A percentile compares a stretch with the other conserved stretches of the same genome.
Evolutionary conservation across 495 filamentous ascomycete species (phyloP).

Genomic region (Neurospora sp.): DNA sequence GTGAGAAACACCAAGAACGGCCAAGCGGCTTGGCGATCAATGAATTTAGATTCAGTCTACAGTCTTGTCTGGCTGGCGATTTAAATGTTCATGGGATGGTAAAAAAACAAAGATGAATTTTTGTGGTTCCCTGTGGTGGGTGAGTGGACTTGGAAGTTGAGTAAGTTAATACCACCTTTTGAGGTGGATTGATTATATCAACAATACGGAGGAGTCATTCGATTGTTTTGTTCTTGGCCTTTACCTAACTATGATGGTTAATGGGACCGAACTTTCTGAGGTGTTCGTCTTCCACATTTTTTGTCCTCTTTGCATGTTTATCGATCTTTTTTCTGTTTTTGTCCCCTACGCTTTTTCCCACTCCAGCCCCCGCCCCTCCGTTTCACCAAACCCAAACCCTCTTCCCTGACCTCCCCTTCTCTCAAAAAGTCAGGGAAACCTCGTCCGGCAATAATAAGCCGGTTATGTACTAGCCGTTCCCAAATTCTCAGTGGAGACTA

Average conservation of each 20-base stretch:
- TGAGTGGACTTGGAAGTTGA: background rate
- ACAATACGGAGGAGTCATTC: too few species aligned
- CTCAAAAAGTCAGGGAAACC: background rate
- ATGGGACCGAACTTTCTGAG: background rate
- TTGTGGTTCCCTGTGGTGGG: background rate
- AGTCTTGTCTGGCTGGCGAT: background rate
- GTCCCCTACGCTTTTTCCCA: too few species aligned
- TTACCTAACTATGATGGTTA: background rate
- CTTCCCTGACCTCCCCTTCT: background rate
- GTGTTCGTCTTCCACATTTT: background rate
- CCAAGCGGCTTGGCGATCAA: background rate
- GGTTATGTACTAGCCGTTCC: background rate
- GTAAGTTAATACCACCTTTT: too few species aligned
- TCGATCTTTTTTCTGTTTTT: too few species aligned
- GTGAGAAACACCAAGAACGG: too few species aligned
- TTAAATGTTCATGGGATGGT: background rate
- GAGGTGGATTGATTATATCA: too few species aligned
- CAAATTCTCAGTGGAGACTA: too few species aligned
- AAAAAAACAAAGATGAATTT: background rate
- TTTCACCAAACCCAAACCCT: background rate
- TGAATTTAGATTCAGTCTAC: background rate
- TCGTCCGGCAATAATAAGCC: background rate
- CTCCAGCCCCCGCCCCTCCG: too few species aligned
- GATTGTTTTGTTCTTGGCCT: background rate
- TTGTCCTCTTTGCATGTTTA: too few species aligned